Percentiles rank a stretch among this genome's conserved stretches.
These are phyloP conservation scores for Trifolium pratense DNA, from an alignment of 306 rosid genomes.

Conservation along the genomic window DNA sequence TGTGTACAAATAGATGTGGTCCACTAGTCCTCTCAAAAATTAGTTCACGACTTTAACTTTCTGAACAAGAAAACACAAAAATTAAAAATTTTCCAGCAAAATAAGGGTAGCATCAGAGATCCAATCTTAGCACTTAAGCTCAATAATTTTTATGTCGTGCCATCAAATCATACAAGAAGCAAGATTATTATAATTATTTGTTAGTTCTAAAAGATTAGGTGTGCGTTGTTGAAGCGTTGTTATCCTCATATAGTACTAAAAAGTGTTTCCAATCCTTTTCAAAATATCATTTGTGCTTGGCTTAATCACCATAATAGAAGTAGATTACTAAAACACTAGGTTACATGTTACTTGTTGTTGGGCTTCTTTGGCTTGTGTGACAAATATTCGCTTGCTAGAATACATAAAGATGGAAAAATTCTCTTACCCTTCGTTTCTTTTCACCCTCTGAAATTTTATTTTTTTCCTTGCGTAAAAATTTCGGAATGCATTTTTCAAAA, in stretches of 20 bases:
- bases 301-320: slow-evolving; percentile 35
- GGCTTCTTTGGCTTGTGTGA: not conserved
- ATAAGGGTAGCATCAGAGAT: slow-evolving; percentile 36
- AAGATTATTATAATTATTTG: not conserved
- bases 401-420: too few relatives aligned
- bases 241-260: slow-evolving; percentile 13
- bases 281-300: slow-evolving; percentile 29
- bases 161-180: slow-evolving; percentile 44
- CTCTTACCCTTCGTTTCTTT: too few relatives aligned
- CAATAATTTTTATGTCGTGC: slow-evolving; percentile 40
- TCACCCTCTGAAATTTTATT: too few relatives aligned
- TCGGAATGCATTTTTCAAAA: too few relatives aligned
- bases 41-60: slow-evolving; percentile 33
- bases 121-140: slow-evolving; percentile 13
- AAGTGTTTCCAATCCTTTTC: slow-evolving; percentile 23
- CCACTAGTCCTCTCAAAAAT: slow-evolving; percentile 11
- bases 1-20: not conserved
- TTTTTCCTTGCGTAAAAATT: too few relatives aligned
- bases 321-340: slow-evolving; percentile 2
- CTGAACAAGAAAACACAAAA: slow-evolving; percentile 29
- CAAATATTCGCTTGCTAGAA: too few relatives aligned
- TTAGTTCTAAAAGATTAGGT: not conserved
- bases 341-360: not conserved
- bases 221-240: slow-evolving; percentile 24
- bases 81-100: not conserved